These are phyloP conservation scores for Andrographis paniculata DNA, from an alignment of 305 asterid genomes.

Conservation along the genomic window DNA sequence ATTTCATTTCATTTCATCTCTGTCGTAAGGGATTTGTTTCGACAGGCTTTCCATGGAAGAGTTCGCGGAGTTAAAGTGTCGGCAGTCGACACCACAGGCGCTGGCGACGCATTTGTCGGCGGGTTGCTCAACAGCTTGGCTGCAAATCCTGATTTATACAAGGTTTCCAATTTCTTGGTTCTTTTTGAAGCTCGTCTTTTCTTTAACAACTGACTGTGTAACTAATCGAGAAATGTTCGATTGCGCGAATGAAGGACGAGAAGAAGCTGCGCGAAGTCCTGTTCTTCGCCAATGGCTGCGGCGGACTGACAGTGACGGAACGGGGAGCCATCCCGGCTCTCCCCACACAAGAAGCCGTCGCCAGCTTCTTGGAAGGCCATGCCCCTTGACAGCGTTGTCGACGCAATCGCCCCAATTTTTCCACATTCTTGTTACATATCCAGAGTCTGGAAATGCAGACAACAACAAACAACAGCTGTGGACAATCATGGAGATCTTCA, in stretches of 20 bases:
- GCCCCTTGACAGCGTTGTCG: no score
- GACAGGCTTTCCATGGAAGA: conserved; percentile 36
- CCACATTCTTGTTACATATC: no score
- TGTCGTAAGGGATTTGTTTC: no score
- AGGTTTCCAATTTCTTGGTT: not conserved
- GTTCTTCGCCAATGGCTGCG: conserved; percentile 50
- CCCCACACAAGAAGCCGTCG: conserved; percentile 46
- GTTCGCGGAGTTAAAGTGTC: conserved; percentile 27
- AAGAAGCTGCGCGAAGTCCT: not conserved
- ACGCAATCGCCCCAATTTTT: no score
- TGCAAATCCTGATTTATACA: not conserved
- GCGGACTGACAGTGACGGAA: conserved; percentile 52
- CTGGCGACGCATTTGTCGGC: conserved; percentile 42
- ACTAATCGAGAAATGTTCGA: no score
- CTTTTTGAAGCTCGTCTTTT: no score
- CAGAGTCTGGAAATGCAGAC: not conserved
- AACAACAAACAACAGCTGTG: no score
- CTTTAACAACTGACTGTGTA: no score
- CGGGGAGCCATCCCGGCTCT: conserved; percentile 62
- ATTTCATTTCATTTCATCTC: no score
- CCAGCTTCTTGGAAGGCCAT: conserved; percentile 22
- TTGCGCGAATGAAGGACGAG: not conserved
- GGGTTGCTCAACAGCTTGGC: conserved; percentile 15
- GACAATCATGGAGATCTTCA: no score
- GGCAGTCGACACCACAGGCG: conserved; percentile 43